Percentiles rank a stretch among this genome's conserved stretches.
These are phyloP conservation scores for Tardiomyces blankii DNA, from an alignment of 1,139 yeast species.

Conservation along the genomic window DNA sequence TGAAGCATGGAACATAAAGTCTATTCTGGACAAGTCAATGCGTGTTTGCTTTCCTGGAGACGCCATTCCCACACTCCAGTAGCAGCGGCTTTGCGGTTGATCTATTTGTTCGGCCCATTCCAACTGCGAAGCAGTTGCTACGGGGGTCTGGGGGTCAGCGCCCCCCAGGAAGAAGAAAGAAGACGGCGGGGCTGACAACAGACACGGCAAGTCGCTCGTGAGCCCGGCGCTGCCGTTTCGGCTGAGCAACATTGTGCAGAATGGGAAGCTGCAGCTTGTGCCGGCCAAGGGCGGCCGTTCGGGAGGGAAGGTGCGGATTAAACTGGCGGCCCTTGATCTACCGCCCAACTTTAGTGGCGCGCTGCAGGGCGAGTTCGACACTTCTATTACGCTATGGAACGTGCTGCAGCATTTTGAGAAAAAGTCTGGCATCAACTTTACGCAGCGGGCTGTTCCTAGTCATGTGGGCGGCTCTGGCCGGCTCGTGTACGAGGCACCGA, in stretches of 20 bases:
- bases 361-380: slow-evolving; percentile 14
- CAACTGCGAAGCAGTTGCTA: too few relatives aligned
- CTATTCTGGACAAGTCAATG: too few relatives aligned
- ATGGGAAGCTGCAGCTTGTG: slow-evolving; percentile 19
- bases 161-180: too few relatives aligned
- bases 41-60: too few relatives aligned
- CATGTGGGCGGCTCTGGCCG: slow-evolving; percentile 6
- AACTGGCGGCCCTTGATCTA: slow-evolving; percentile 16
- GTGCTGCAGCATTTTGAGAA: slow-evolving; percentile 17
- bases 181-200: background rate
- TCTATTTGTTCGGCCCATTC: too few relatives aligned
- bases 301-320: slow-evolving; percentile 5
- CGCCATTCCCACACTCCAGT: too few relatives aligned
- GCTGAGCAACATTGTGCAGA: slow-evolving; percentile 17
- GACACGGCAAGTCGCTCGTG: slow-evolving; percentile 8
- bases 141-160: too few relatives aligned
- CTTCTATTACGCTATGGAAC: slow-evolving; percentile 14
- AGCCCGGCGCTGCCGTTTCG: slow-evolving; percentile 18
- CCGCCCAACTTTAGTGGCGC: slow-evolving; percentile 15
- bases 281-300: slow-evolving; percentile 7
- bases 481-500: slow-evolving; percentile 16
- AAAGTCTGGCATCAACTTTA: slow-evolving; percentile 18
- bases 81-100: too few relatives aligned
- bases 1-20: too few relatives aligned
- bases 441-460: slow-evolving; percentile 12